Percentiles rank a stretch among this genome's conserved stretches.
These are phyloP conservation scores for Nemania diffusa DNA, from an alignment of 2,329 filamentous ascomycete species.

Conservation along the genomic window DNA sequence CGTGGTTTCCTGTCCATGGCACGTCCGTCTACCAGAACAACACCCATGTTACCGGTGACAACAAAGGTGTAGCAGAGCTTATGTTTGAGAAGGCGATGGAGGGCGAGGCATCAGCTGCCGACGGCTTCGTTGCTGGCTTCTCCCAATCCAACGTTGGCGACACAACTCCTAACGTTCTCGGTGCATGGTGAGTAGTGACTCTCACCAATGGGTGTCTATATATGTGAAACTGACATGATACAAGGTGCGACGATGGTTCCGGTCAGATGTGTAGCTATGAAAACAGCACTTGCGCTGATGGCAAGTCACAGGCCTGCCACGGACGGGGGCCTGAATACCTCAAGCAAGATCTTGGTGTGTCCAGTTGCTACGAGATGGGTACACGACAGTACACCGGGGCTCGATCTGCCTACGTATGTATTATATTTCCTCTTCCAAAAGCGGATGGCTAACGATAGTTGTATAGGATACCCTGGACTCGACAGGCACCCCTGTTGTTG, in stretches of 20 bases:
- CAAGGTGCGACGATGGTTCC: constrained; percentile 79
- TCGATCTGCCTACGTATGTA: constrained; percentile 55
- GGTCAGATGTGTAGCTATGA: constrained; percentile 74
- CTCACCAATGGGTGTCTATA: background rate
- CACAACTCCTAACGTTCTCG: constrained; percentile 84
- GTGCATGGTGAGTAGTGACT: constrained; percentile 67
- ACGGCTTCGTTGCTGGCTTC: constrained; percentile 86
- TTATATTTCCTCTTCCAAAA: background rate
- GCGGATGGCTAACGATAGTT: constrained; percentile 12
- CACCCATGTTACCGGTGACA: constrained; percentile 87
- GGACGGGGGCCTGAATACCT: constrained; percentile 75
- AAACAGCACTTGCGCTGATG: constrained; percentile 80
- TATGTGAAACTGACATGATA: constrained; percentile 16
- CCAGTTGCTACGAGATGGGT: constrained; percentile 82
- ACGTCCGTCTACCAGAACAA: constrained; percentile 93
- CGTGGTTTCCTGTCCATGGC: constrained; percentile 91
- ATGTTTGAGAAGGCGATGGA: constrained; percentile 79
- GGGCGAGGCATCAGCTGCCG: constrained; percentile 62
- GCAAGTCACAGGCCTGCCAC: constrained; percentile 68
- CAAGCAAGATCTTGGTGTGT: constrained; percentile 73
- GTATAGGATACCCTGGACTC: constrained; percentile 32
- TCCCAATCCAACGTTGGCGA: constrained; percentile 92
- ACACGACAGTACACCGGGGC: constrained; percentile 73
- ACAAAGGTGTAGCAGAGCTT: constrained; percentile 89
- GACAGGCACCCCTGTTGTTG: constrained; percentile 62